Conservation (phyloP, 805 yeast species). For the Zygotorulaspora danielsina region DNA sequence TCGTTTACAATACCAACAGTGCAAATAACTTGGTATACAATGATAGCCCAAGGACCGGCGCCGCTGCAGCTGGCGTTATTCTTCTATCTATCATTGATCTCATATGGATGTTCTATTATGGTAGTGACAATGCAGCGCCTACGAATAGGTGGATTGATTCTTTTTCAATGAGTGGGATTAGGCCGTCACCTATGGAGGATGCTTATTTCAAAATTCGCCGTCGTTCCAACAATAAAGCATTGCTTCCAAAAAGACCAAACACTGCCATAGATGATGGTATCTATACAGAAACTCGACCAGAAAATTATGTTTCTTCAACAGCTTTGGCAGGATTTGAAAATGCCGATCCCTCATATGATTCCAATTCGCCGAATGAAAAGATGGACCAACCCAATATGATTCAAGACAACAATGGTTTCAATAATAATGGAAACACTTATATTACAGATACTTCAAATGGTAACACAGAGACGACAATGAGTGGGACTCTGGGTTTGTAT, state of each 20-base stretch:
- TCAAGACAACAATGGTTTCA: conserved; percentile 6
- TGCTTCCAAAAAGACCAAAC: conserved; percentile 13
- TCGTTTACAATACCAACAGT: conserved; percentile 79
- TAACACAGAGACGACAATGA: conserved; percentile 35
- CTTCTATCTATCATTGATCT: conserved; percentile 75
- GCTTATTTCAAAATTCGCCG: conserved; percentile 26
- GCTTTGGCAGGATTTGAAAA: conserved; percentile 61
- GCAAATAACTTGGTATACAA: conserved; percentile 76
- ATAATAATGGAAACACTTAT: conserved; percentile 22
- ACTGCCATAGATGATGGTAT: conserved; percentile 10
- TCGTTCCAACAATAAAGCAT: conserved; percentile 14
- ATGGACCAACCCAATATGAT: conserved; percentile 17
- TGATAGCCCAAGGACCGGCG: conserved; percentile 59
- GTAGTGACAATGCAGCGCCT: conserved; percentile 87
- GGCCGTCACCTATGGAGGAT: conserved; percentile 35
- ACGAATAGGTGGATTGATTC: conserved; percentile 81
- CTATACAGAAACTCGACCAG: conserved; percentile 21
- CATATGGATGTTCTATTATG: conserved; percentile 84
- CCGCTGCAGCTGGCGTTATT: conserved; percentile 91
- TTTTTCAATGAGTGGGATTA: conserved; percentile 55
- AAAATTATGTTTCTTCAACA: conserved; percentile 45
- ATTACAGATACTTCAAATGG: conserved; percentile 30
- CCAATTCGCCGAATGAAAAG: conserved; percentile 7
- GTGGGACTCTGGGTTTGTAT: conserved; percentile 35
- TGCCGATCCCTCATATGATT: conserved; percentile 29